A percentile compares a stretch with the other conserved stretches of the same genome.
These are phyloP conservation scores for Candida gorgasii DNA, from an alignment of 805 yeast species.

Conservation along the genomic window DNA sequence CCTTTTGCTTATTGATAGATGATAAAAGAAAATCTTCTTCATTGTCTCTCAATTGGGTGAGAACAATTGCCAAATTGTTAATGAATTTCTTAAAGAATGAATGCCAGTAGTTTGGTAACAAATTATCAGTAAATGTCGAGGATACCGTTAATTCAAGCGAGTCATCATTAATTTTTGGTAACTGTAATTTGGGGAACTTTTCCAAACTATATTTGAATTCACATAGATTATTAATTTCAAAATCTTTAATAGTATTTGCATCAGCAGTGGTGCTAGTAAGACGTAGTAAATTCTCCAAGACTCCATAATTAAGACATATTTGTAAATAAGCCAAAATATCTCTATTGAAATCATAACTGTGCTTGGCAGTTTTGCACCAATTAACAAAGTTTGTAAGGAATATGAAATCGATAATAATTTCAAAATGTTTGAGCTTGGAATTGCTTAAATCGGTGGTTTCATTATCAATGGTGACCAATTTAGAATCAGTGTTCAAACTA, in stretches of 20 bases:
- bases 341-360: slow-evolving; percentile 55
- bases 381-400: slow-evolving; percentile 60
- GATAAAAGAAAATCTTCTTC: slow-evolving; percentile 74
- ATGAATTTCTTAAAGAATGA: slow-evolving; percentile 56
- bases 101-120: slow-evolving; percentile 46
- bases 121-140: slow-evolving; percentile 24
- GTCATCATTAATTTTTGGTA: slow-evolving; percentile 53
- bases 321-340: slow-evolving; percentile 63
- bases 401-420: slow-evolving; percentile 46
- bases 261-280: slow-evolving; percentile 58
- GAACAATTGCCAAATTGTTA: slow-evolving; percentile 61
- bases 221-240: slow-evolving; percentile 52
- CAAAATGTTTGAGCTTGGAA: slow-evolving; percentile 33
- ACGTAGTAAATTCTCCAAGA: slow-evolving; percentile 66
- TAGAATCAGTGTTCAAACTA: slow-evolving; percentile 25
- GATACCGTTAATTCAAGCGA: slow-evolving; percentile 29
- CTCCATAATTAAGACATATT: slow-evolving; percentile 60
- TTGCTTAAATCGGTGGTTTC: slow-evolving; percentile 31
- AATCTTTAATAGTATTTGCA: slow-evolving; percentile 30
- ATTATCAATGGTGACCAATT: slow-evolving; percentile 16
- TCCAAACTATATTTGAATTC: slow-evolving; percentile 69
- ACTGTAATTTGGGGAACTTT: slow-evolving; percentile 59
- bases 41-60: slow-evolving; percentile 66
- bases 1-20: slow-evolving; percentile 27
- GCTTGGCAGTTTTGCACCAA: slow-evolving; percentile 59